Conservation (phyloP, 306 rosid species). For the Casuarina glauca region DNA sequence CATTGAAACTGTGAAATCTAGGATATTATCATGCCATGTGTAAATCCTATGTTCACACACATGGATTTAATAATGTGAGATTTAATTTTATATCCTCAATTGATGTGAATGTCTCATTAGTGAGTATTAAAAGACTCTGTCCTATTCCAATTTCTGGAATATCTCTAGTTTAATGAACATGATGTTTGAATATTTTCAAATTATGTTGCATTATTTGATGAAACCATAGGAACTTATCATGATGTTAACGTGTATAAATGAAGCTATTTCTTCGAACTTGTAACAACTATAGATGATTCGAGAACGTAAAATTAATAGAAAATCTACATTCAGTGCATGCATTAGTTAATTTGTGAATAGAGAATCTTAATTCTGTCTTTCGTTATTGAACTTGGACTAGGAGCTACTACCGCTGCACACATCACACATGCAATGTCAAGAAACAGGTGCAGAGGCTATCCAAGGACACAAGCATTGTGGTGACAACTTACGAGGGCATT, state of each 20-base stretch:
- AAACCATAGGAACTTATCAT: background rate
- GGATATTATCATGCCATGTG: too few species aligned
- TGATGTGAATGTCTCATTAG: too few species aligned
- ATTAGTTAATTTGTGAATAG: background rate
- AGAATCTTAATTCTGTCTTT: background rate
- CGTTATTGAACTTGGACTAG: conserved; percentile 25
- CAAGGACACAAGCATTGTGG: conserved; percentile 77
- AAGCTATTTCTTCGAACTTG: background rate
- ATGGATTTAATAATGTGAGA: too few species aligned
- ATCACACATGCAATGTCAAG: conserved; percentile 91
- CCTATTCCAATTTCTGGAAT: too few species aligned
- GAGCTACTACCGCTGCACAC: conserved; percentile 93
- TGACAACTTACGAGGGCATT: conserved; percentile 88
- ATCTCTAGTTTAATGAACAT: too few species aligned
- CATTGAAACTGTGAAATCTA: too few species aligned
- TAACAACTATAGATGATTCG: background rate
- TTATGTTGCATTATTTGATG: background rate
- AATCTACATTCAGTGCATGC: background rate
- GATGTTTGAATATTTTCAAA: background rate
- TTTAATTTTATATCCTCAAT: too few species aligned
- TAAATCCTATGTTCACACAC: too few species aligned
- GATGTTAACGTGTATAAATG: background rate
- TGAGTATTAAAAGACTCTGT: too few species aligned
- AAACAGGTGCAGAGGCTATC: conserved; percentile 94
- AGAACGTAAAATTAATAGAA: background rate